Conservation (phyloP, 148 eudicot species). For the Cornus florida region DNA sequence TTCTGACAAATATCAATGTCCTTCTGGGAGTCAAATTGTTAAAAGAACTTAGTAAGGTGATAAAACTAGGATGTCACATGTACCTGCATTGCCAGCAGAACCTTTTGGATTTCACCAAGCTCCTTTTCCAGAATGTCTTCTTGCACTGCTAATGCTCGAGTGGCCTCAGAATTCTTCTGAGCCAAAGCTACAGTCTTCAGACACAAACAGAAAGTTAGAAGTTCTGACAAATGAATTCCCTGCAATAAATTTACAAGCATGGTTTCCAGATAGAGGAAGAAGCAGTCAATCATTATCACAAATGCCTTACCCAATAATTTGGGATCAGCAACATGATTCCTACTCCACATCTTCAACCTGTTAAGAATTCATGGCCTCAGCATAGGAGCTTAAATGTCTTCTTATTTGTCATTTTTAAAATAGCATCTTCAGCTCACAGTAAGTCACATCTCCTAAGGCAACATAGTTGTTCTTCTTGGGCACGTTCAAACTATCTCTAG, state of each 20-base stretch:
- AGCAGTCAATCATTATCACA: neutral
- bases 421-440: neutral
- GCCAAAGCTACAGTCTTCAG: slow-evolving; percentile 88
- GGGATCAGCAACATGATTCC: neutral
- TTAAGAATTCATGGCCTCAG: neutral
- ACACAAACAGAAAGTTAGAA: slow-evolving; percentile 15
- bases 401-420: no score
- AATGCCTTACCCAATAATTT: neutral
- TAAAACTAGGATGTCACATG: neutral
- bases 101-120: slow-evolving; percentile 88
- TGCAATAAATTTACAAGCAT: neutral
- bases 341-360: slow-evolving; percentile 3
- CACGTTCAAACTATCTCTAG: neutral
- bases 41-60: neutral
- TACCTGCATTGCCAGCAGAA: slow-evolving; percentile 98
- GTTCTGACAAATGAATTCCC: neutral
- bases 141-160: slow-evolving; percentile 77
- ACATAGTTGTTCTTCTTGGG: no score
- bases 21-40: neutral
- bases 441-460: neutral
- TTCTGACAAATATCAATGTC: neutral
- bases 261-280: neutral
- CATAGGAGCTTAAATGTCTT: neutral
- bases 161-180: slow-evolving; percentile 89
- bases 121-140: slow-evolving; percentile 82